These are phyloP conservation scores for Aspergillus hancockii DNA, from an alignment of 495 filamentous ascomycete species.

Conservation along the genomic window DNA sequence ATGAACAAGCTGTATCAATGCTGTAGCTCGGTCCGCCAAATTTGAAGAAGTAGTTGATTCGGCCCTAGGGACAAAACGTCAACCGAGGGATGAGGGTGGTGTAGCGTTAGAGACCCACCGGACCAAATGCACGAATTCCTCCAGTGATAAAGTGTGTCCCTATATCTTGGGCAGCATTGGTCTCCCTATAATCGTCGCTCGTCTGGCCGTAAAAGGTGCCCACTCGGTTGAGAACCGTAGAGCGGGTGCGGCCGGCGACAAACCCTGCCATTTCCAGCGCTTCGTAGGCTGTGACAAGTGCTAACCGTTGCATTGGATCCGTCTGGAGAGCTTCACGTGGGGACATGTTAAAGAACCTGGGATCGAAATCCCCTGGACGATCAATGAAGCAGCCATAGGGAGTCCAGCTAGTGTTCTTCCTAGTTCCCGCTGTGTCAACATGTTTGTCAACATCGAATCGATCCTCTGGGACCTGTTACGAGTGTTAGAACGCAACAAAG, in stretches of 20 bases:
- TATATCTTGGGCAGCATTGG: slow-evolving; percentile 82
- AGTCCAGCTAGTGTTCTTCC: slow-evolving; percentile 77
- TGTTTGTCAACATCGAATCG: too few species aligned
- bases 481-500: too few species aligned
- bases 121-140: slow-evolving; percentile 85
- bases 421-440: slow-evolving; percentile 74
- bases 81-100: too few species aligned
- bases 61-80: slow-evolving; percentile 81
- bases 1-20: slow-evolving; percentile 88
- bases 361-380: slow-evolving; percentile 79
- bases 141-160: slow-evolving; percentile 94
- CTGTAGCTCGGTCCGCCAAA: slow-evolving; percentile 83
- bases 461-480: too few species aligned
- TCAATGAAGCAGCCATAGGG: slow-evolving; percentile 87
- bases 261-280: slow-evolving; percentile 92
- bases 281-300: slow-evolving; percentile 81
- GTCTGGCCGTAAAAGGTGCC: slow-evolving; percentile 91
- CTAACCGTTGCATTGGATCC: slow-evolving; percentile 84
- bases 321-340: slow-evolving; percentile 84
- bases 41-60: slow-evolving; percentile 84
- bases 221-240: slow-evolving; percentile 80
- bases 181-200: slow-evolving; percentile 87
- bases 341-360: slow-evolving; percentile 92
- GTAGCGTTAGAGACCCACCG: too few species aligned
- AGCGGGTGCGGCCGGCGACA: slow-evolving; percentile 79